Percentiles rank a stretch among this genome's conserved stretches.
Conservation (phyloP, 2,329 filamentous ascomycete species). For the Pseudogymnoascus sp. region DNA sequence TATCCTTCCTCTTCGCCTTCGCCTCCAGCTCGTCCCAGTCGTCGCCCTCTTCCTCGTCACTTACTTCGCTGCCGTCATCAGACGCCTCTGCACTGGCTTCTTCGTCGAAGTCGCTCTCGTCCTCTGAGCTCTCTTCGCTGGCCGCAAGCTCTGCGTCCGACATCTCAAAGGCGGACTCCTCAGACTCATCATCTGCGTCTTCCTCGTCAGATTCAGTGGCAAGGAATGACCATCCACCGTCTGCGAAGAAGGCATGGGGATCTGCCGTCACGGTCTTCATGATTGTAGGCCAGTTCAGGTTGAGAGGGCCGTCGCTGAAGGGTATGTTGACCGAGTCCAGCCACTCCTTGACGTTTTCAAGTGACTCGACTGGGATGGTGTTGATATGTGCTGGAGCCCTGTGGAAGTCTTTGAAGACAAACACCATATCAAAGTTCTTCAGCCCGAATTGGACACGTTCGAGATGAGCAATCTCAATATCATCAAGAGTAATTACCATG, state of each 20-base stretch:
- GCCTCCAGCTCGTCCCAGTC: conserved; percentile 93
- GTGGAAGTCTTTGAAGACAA: conserved; percentile 95
- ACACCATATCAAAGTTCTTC: conserved; percentile 98
- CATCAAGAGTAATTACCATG: conserved; percentile 87
- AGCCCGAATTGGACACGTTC: conserved; percentile 94
- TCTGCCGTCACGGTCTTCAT: conserved; percentile 98
- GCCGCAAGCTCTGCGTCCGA: conserved; percentile 69
- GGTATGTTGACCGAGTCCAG: conserved; percentile 92
- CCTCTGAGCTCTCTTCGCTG: conserved; percentile 71
- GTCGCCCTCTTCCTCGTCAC: conserved; percentile 56
- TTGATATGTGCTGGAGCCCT: conserved; percentile 91
- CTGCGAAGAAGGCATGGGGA: conserved; percentile 87
- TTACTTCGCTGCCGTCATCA: conserved; percentile 60
- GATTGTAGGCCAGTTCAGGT: conserved; percentile 97
- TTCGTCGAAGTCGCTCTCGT: conserved; percentile 88
- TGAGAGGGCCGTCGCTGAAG: conserved; percentile 87
- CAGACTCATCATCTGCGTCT: conserved; percentile 66
- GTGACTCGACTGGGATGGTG: conserved; percentile 89
- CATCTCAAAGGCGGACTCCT: conserved; percentile 89
- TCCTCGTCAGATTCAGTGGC: conserved; percentile 82
- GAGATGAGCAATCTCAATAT: conserved; percentile 92
- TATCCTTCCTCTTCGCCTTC: conserved; percentile 80
- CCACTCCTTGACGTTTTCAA: conserved; percentile 97
- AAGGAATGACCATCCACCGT: conserved; percentile 93
- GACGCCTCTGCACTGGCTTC: conserved; percentile 76